Evolutionary conservation across 805 yeast species (phyloP), one percentile per base, ranked within the genome.

Genomic region (Saturnispora besseyi): DNA sequence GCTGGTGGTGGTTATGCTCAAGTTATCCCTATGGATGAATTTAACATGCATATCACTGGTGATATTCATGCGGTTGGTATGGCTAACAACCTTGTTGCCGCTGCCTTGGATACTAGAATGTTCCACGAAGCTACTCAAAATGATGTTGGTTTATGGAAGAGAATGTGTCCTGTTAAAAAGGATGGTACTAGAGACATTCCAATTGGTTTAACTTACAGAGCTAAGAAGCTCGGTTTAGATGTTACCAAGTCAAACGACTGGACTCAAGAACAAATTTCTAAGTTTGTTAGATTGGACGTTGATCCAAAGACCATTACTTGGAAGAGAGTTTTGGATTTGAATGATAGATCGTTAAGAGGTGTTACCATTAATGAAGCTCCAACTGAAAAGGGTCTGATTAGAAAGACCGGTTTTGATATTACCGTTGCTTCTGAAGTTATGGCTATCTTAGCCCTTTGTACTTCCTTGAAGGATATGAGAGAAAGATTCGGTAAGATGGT

Each of bases 1-100:
- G 98, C 98, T 18, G 99, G 99, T 60, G 99, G 98, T 64, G 98
- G 98, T 44, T 91, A 89, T 68, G 78, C 98, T 2, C 98, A 91
- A 71, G 98, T 91, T 43, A 90, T 91, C 59, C 98, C 98, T 47
- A 91, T 91, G 97, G 99, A 91, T 68, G 97, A 91, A 70, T 91
- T 91, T 75, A 91, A 93, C 73, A 80, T 93, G 87, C 98, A 91
- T 66, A 75, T 91, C 57, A 91, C 98, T 46, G 98, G 98, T 64
- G 99, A 91, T 66, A 91, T 91, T 57, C 98, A 91, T 69, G 98
- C 98, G 43, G 89, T 91, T 53, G 81, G 89, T 46, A 89, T 89
- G 52, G 98, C 98, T 33, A 90, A 87, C 59, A 91, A 91, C 73
- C 74, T 91, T 62, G 75, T 91, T 55, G 96, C 96, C 53, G 97